Evolutionary conservation across 2,329 filamentous ascomycete genomes (phyloP), one percentile per base, ranked within the genome.

Genomic region (Apiospora aurea): DNA sequence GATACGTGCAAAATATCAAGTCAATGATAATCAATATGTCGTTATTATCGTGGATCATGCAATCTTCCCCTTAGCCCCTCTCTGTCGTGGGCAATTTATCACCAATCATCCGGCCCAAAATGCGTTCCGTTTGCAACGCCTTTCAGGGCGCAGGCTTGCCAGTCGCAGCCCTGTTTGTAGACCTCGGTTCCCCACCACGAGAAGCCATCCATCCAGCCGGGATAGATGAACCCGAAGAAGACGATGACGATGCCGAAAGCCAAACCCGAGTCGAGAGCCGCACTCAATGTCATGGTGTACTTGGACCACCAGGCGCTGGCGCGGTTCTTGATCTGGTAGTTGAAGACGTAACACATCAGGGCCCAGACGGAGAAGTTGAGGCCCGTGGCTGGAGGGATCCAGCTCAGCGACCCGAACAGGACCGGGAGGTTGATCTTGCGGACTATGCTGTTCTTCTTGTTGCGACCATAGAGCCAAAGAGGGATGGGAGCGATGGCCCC

Each of bases 351-450:
- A 83, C 93, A 96, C 18, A 97, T 93, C 10, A 96, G 83, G 0
- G 92, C 93, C 94, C 94, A 97, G 61, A 96, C 92, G 1, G 91
- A 94, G 79, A 96, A 97, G 81, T 97, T 97, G 75, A 97, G 90
- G 0, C 94, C 94, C 0, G 92, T 93, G 2, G 94, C 94, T 0
- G 94, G 94, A 0, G 94, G 94, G 69, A 97, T 96, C 94, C 94
- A 97, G 74, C 89, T 90, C 75, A 97, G 87, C 74, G 92, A 93
- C 64, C 94, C 94, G 72, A 97, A 95, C 11, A 97, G 87, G 21
- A 97, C 92, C 0, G 94, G 94, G 4, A 96, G 87, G 78, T 95
- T 96, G 81, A 95, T 91, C 80, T 93, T 94, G 71, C 93, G 89
- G 72, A 94, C 85, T 34, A 94, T 85, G 76, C 88, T 92, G 71